Conservation (phyloP, 768 basidiomycete genomes). For the Cubamyces sp. region DNA sequence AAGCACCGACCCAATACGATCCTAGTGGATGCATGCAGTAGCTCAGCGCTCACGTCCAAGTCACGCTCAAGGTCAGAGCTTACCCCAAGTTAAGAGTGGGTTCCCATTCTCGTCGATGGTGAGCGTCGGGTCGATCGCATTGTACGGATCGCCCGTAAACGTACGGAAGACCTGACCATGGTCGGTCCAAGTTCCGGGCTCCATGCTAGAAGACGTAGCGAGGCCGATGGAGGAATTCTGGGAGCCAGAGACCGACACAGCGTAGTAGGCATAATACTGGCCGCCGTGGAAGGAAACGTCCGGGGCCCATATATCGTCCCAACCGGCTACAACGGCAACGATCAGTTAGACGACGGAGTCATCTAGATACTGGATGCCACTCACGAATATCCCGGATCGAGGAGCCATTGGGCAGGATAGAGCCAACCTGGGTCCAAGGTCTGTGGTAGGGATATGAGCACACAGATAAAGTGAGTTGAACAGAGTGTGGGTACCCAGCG, state of each 20-base stretch:
- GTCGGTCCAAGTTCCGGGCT: conserved; percentile 32
- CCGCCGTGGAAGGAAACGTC: conserved; percentile 31
- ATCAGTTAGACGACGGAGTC: background rate
- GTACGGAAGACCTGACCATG: conserved; percentile 30
- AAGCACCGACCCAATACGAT: conserved; percentile 22
- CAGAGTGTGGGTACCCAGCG: conserved; percentile 16
- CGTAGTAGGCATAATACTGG: conserved; percentile 31
- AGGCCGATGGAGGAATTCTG: conserved; percentile 33
- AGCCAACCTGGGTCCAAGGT: conserved; percentile 29
- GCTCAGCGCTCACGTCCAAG: background rate
- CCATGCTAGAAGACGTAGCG: conserved; percentile 31
- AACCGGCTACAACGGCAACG: conserved; percentile 9
- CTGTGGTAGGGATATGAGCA: background rate
- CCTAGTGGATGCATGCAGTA: background rate
- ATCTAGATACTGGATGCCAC: background rate
- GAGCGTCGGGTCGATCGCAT: conserved; percentile 29
- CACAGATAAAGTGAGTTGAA: background rate
- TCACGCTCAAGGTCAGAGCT: background rate
- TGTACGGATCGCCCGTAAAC: conserved; percentile 23
- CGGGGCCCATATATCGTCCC: conserved; percentile 33
- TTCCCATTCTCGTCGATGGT: conserved; percentile 23
- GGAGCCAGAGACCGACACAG: conserved; percentile 29
- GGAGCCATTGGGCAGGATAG: conserved; percentile 25
- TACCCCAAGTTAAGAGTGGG: conserved; percentile 29
- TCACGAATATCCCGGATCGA: conserved; percentile 21